Base-by-base conservation (phyloP, 176 grass and related monocot genomes). In the Dendrocalamus sinicus region DNA sequence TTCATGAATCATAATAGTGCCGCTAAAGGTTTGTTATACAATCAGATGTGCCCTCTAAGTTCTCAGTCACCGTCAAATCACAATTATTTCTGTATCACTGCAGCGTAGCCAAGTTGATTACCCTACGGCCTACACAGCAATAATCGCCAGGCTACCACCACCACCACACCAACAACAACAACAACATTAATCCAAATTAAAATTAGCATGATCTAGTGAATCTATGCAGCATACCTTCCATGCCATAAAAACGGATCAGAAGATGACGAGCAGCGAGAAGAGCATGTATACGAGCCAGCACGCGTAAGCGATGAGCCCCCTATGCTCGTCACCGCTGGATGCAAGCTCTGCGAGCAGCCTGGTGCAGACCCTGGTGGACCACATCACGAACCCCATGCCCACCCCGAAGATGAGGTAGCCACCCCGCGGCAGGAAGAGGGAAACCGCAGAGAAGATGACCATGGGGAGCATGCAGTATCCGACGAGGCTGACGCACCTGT, bases 391-490 rank as follows among this genome's bases (percentile, higher is more conserved):
- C 26, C 77, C 72, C 87, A 91, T 91, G 59, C 89, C 93, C 19
- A 93, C 82, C 44, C 87, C 87, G 74, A 95, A 95, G 51, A 98
- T 98, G 80, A 92, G 80, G 1, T 90, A 78, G 4, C 93, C 91
- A 26, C 92, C 95, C 54, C 87, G 88, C 14, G 93, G 95, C 53
- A 98, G 85, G 82, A 98, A 98, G 41, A 98, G 88, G 10, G 95
- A 95, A 12, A 93, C 46, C 30, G 95, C 91, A 4, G 95, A 98
- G 91, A 98, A 98, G 68, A 98, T 98, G 85, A 98, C 95, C 95
- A 98, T 98, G 43, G 95, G 95, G 47, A 98, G 87, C 95, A 98
- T 98, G 78, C 93, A 95, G 84, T 98, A 98, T 30, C 95, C 95
- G 41, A 98, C 93, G 40, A 98, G 80, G 76, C 95, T 98, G 75